A percentile compares a stretch with the other conserved stretches of the same genome.
Evolutionary conservation across 1,284 basidiomycete genomes (phyloP).

Genomic region (Ceratobasidium sp.): DNA sequence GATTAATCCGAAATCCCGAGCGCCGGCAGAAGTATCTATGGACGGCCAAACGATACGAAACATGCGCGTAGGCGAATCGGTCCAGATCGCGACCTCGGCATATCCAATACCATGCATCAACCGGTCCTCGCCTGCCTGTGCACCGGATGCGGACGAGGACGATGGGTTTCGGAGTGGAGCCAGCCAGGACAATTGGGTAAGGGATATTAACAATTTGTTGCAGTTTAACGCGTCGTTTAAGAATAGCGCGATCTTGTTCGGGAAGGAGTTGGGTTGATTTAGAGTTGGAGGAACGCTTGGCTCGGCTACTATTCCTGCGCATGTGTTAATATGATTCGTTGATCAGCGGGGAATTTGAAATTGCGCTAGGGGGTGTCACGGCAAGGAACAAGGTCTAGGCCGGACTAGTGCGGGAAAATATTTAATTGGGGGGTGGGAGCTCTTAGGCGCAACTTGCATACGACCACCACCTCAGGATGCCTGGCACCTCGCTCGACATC

Average conservation of each 20-base stretch:
- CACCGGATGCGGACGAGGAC: constrained; percentile 68
- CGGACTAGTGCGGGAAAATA: constrained; percentile 9
- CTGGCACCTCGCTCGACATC: constrained; percentile 60
- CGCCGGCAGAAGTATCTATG: constrained; percentile 91
- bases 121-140: constrained; percentile 67
- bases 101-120: constrained; percentile 95
- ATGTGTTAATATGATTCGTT: constrained; percentile 1
- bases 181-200: constrained; percentile 85
- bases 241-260: constrained; percentile 70
- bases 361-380: neutral
- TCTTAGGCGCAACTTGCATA: neutral
- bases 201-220: constrained; percentile 93
- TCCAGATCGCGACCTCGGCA: constrained; percentile 86
- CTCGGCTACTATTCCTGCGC: neutral
- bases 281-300: too few relatives aligned
- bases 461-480: constrained; percentile 30
- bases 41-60: constrained; percentile 89
- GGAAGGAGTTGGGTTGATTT: constrained; percentile 23
- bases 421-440: neutral
- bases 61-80: constrained; percentile 85
- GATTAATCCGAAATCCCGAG: constrained; percentile 88
- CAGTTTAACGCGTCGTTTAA: constrained; percentile 94
- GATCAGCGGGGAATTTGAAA: constrained; percentile 19
- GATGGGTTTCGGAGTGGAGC: constrained; percentile 31
- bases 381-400: constrained; percentile 7